Conservation (phyloP, 2,329 filamentous ascomycete species). For the Penicillium aurantiogriseum region DNA sequence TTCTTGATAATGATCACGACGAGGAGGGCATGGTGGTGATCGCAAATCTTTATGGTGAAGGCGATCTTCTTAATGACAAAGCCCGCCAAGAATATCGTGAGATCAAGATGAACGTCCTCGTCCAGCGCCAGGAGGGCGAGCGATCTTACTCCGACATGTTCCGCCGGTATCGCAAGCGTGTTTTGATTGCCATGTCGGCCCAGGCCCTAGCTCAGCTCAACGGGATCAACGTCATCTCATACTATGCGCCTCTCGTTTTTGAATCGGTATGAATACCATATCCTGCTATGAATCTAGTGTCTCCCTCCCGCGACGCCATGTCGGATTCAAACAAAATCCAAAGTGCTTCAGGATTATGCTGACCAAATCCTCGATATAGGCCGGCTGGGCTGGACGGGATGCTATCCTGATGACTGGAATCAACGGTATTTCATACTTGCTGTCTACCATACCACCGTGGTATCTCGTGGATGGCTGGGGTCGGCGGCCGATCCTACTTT, state of each 20-base stretch:
- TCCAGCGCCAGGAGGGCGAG: constrained; percentile 93
- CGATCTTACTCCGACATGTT: constrained; percentile 94
- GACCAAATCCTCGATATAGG: constrained; percentile 34
- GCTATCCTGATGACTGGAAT: constrained; percentile 97
- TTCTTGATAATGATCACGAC: constrained; percentile 95
- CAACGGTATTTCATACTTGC: constrained; percentile 86
- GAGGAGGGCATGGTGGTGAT: constrained; percentile 98
- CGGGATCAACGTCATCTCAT: constrained; percentile 99
- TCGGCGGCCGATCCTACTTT: constrained; percentile 82
- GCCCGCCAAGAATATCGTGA: constrained; percentile 95
- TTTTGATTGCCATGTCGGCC: constrained; percentile 98
- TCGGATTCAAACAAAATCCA: background rate
- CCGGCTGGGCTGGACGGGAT: constrained; percentile 87
- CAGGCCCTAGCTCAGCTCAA: constrained; percentile 95
- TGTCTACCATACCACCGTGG: constrained; percentile 94
- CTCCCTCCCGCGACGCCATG: background rate
- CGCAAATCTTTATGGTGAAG: constrained; percentile 92
- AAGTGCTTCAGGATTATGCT: background rate
- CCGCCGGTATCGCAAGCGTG: constrained; percentile 81
- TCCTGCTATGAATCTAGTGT: background rate
- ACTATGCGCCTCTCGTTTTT: constrained; percentile 95
- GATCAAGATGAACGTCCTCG: constrained; percentile 96
- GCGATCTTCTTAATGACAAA: constrained; percentile 89
- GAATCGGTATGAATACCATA: constrained; percentile 57
- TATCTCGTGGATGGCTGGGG: constrained; percentile 94